Evolutionary conservation across 495 filamentous ascomycete genomes (phyloP).

Genomic region (Podospora pseudocomata): DNA sequence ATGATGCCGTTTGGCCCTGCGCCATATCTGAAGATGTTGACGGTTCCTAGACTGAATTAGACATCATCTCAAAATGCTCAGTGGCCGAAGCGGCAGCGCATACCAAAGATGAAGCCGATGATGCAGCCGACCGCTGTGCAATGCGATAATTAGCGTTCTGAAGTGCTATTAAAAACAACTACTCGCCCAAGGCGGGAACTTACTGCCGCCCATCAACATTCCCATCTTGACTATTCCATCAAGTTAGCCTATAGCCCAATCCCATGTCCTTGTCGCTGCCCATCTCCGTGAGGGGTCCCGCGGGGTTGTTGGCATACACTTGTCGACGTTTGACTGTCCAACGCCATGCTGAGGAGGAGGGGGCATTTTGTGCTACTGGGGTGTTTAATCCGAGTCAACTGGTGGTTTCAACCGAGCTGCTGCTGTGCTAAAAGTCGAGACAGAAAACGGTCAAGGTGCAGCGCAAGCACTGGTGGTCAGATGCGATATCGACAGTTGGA

Average conservation of each 20-base stretch:
- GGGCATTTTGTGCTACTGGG: conserved; percentile 38
- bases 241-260: conserved; percentile 25
- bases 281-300: background rate
- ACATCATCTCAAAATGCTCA: background rate
- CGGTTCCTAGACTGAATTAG: conserved; percentile 60
- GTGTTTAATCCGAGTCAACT: background rate
- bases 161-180: background rate
- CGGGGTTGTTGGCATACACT: conserved; percentile 56
- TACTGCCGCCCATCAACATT: conserved; percentile 95
- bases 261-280: background rate
- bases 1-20: conserved; percentile 90
- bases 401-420: background rate
- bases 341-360: conserved; percentile 43
- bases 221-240: conserved; percentile 85
- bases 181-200: conserved; percentile 32
- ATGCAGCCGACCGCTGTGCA: conserved; percentile 80
- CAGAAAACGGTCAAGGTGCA: conserved; percentile 8
- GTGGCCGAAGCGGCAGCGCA: background rate
- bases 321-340: conserved; percentile 85
- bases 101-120: conserved; percentile 98
- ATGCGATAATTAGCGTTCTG: background rate
- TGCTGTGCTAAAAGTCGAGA: background rate
- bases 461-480: background rate
- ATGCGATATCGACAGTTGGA: conserved; percentile 3
- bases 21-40: conserved; percentile 91